Evolutionary conservation across 805 yeast genomes (phyloP).

Genomic region (Suhomyces xylopsoci): DNA sequence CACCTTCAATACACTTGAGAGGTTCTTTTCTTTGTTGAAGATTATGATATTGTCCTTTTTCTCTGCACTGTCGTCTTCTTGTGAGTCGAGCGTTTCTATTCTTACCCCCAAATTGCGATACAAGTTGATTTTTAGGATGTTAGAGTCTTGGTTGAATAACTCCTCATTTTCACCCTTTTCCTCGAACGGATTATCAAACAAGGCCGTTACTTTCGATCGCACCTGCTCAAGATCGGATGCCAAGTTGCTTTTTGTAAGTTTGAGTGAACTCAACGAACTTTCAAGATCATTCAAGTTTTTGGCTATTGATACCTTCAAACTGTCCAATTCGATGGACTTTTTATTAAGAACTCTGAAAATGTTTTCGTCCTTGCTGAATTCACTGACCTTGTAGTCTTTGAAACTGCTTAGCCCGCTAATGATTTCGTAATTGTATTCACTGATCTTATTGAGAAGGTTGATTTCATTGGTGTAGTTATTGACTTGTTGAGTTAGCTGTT

Average conservation of each 20-base stretch:
- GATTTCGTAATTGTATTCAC: conserved; percentile 18
- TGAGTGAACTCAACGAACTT: conserved; percentile 35
- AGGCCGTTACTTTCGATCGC: conserved; percentile 5
- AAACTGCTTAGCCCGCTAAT: conserved; percentile 11
- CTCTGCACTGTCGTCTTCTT: conserved; percentile 13
- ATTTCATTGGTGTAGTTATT: conserved; percentile 12
- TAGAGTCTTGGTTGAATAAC: conserved; percentile 40
- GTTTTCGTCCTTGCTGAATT: conserved; percentile 14
- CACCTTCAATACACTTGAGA: conserved; percentile 50
- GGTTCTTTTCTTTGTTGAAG: conserved; percentile 44
- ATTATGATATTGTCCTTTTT: conserved; percentile 45
- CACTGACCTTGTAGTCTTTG: conserved; percentile 21
- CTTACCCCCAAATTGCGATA: conserved; percentile 60
- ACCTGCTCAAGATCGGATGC: conserved; percentile 37
- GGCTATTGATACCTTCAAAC: conserved; percentile 48
- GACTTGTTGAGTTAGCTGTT: conserved; percentile 9
- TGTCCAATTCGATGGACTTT: conserved; percentile 37
- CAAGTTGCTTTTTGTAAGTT: conserved; percentile 33
- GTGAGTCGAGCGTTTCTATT: conserved; percentile 30
- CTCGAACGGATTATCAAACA: conserved; percentile 15
- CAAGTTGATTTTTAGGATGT: conserved; percentile 53
- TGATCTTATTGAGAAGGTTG: conserved; percentile 18
- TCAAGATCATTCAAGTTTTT: conserved; percentile 51
- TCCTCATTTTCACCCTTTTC: conserved; percentile 28
- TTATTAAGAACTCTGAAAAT: conserved; percentile 25